phyloP scores from a whole-genome alignment of 1,139 yeast genomes.

The Kluyveromyces sp. region DNA sequence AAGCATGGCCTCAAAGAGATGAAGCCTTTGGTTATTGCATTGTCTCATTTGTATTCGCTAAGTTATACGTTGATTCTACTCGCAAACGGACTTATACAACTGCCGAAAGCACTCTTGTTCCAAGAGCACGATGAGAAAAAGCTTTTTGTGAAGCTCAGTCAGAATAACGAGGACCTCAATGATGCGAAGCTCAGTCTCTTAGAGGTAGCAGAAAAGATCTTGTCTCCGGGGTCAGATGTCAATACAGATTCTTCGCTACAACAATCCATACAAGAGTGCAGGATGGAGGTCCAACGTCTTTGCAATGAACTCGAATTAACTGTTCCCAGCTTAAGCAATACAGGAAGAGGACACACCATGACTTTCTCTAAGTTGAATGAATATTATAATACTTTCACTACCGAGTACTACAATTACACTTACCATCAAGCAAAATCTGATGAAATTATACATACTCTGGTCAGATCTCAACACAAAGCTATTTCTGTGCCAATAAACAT shows the following conservation, averaged over 20 bases:
- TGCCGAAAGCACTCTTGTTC: conserved; percentile 25
- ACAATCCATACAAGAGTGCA: conserved; percentile 22
- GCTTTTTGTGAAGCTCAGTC: conserved; percentile 27
- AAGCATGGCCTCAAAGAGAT: conserved; percentile 23
- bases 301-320: conserved; percentile 18
- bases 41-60: conserved; percentile 30
- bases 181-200: conserved; percentile 25
- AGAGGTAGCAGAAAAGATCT: conserved; percentile 24
- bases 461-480: conserved; percentile 19
- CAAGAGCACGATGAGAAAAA: conserved; percentile 18
- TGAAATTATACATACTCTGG: conserved; percentile 24
- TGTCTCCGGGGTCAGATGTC: conserved; percentile 17
- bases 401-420: conserved; percentile 26
- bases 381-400: conserved; percentile 25
- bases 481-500: conserved; percentile 10
- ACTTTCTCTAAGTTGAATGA: conserved; percentile 23
- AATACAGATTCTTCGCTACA: conserved; percentile 23
- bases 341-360: conserved; percentile 11
- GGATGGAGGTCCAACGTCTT: conserved; percentile 24
- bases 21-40: conserved; percentile 28
- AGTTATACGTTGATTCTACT: conserved; percentile 26
- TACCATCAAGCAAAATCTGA: conserved; percentile 26
- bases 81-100: conserved; percentile 25
- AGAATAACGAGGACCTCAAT: conserved; percentile 29
- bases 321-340: conserved; percentile 7